Percentiles rank a stretch among this genome's conserved stretches.
Conservation (phyloP, 306 rosid species). For the Begonia peltatifolia region DNA sequence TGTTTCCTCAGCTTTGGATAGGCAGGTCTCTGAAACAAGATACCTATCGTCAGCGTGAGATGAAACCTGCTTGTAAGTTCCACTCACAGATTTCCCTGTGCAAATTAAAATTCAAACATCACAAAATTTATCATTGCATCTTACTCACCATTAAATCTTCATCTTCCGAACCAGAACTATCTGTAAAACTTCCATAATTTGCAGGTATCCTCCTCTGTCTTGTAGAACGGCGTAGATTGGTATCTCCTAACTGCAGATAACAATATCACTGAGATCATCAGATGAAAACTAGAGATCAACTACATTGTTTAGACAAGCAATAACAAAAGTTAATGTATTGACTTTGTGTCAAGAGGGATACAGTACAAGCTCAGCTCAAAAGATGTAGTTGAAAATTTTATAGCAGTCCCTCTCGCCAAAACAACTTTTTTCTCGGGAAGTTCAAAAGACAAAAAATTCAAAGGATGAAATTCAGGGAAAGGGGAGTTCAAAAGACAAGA, state of each 20-base stretch:
- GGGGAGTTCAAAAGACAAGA: too few species aligned
- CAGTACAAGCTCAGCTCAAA: too few species aligned
- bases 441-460: too few species aligned
- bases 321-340: too few species aligned
- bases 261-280: too few species aligned
- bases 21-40: conserved; percentile 44
- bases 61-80: conserved; percentile 1
- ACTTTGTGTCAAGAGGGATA: too few species aligned
- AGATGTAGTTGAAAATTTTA: too few species aligned
- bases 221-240: conserved; percentile 67
- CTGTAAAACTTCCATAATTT: conserved; percentile 33
- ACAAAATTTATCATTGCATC: conserved; percentile 7
- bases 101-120: conserved; percentile 3
- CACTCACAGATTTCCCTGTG: conserved; percentile 6
- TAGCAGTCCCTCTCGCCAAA: too few species aligned
- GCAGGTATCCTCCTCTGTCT: conserved; percentile 45
- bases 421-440: too few species aligned
- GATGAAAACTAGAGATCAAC: too few species aligned
- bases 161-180: conserved; percentile 57
- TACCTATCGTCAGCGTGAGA: conserved; percentile 1
- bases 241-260: conserved; percentile 27
- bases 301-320: too few species aligned
- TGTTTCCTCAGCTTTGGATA: conserved; percentile 31
- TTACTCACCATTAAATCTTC: conserved; percentile 58
- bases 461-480: too few species aligned